phyloP scores from a whole-genome alignment of 2,329 filamentous ascomycete species.

The Aspergillus eucalypticola region DNA sequence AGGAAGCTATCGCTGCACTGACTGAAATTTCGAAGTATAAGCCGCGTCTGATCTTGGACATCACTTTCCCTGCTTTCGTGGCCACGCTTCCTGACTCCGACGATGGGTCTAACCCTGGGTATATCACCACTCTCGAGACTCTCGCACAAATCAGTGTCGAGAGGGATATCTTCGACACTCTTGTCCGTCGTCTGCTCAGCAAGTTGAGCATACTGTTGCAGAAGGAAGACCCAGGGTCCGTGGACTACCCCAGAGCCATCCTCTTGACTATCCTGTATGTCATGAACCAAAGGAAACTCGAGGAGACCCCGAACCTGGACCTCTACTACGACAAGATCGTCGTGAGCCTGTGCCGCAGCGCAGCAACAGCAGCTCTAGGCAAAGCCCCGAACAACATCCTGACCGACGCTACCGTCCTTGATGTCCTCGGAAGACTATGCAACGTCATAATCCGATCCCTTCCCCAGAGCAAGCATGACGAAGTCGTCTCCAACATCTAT shows the following conservation, averaged over 20 bases:
- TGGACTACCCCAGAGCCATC: conserved; percentile 59
- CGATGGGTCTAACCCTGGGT: conserved; percentile 47
- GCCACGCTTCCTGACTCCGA: conserved; percentile 62
- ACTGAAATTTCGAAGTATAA: conserved; percentile 64
- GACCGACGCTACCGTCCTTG: conserved; percentile 56
- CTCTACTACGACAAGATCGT: conserved; percentile 55
- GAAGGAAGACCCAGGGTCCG: conserved; percentile 48
- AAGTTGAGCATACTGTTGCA: conserved; percentile 60
- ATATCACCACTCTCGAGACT: conserved; percentile 61
- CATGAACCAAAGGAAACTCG: conserved; percentile 54
- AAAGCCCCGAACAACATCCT: conserved; percentile 40
- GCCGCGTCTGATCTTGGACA: conserved; percentile 62
- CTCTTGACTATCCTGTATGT: conserved; percentile 64
- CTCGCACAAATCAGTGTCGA: conserved; percentile 66
- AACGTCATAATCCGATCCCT: conserved; percentile 61
- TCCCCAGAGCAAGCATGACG: conserved; percentile 53
- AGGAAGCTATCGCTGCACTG: conserved; percentile 59
- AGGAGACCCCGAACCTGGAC: conserved; percentile 45
- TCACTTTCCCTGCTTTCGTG: conserved; percentile 66
- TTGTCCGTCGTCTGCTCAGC: conserved; percentile 63
- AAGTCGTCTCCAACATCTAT: conserved; percentile 57
- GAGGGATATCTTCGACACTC: conserved; percentile 63
- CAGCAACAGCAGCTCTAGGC: conserved; percentile 38
- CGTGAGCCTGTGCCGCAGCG: conserved; percentile 43
- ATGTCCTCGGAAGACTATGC: conserved; percentile 61